Evolutionary conservation across 2,329 filamentous ascomycete species (phyloP).

Genomic region (Rhinocladiella similis): DNA sequence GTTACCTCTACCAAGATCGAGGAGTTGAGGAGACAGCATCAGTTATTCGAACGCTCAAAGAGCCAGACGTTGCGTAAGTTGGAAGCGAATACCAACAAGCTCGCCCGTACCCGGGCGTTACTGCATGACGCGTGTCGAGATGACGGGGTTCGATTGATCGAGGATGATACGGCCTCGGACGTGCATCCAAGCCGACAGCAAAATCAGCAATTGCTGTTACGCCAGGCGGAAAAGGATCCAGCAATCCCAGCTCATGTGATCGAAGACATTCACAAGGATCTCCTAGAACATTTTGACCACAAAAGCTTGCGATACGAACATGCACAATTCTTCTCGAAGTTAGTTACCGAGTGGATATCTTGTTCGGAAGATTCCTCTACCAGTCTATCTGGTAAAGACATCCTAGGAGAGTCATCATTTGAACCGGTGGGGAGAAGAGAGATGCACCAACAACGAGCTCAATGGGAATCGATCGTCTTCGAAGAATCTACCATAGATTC

Average conservation of each 20-base stretch:
- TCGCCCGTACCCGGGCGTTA: constrained; percentile 36
- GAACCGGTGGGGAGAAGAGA: constrained; percentile 54
- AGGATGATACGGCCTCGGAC: constrained; percentile 36
- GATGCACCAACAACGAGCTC: constrained; percentile 53
- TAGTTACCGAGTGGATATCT: constrained; percentile 57
- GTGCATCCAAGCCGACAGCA: constrained; percentile 23
- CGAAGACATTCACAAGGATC: constrained; percentile 46
- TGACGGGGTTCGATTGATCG: constrained; percentile 39
- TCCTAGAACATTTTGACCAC: constrained; percentile 51
- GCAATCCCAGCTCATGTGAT: constrained; percentile 52
- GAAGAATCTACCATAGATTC: constrained; percentile 48
- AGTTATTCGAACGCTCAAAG: constrained; percentile 51
- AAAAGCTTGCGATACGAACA: constrained; percentile 57
- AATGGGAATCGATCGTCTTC: constrained; percentile 61
- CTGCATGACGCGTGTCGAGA: constrained; percentile 40
- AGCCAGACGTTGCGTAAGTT: constrained; percentile 40
- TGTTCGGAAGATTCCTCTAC: constrained; percentile 32
- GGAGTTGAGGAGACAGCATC: constrained; percentile 56
- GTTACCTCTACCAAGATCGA: constrained; percentile 58
- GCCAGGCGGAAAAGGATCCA: constrained; percentile 55
- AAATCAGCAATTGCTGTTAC: constrained; percentile 54
- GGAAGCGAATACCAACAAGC: constrained; percentile 32
- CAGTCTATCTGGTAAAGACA: constrained; percentile 25
- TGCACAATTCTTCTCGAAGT: constrained; percentile 55
- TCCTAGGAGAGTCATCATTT: constrained; percentile 37